Evolutionary conservation across 2,329 filamentous ascomycete species (phyloP), one percentile per base, ranked within the genome.

Genomic region (Anthostomella pinea): DNA sequence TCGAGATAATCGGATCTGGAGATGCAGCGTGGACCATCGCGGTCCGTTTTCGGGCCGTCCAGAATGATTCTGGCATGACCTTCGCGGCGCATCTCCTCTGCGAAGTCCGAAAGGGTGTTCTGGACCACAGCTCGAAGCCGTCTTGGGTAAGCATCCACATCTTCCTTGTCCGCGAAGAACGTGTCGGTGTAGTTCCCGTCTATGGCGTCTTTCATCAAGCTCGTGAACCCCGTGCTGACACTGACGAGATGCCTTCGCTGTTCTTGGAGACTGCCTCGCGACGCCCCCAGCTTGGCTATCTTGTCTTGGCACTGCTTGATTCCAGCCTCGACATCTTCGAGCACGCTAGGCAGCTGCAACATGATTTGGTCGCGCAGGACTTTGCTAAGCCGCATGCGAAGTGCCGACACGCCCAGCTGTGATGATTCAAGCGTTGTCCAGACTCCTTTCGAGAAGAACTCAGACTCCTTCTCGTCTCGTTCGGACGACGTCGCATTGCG

Each of bases 141-240:
- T 37, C 36, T 56, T 7, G 26, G 13, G 60, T 43, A 47, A 3
- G 32, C 33, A 4, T 39, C 33, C 4, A 30, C n/a, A 11, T 34
- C 31, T 16, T 47, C 41, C 6, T 18, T 19, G 27, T 41, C 41
- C 7, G 41, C 45, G 27, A 59, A 58, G 34, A 58, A 64, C 2
- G 18, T 4, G 26, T 56, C 43, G 4, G 29, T 46, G 38, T 62
- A 63, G 1, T 30, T 36, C 1, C 60, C 59, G 13, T 60, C 52
- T 4, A 60, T 40, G 2, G 60, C 47, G 10, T 40, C 48, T 8
- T 45, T 52, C 13, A 54, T 43, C 6, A 60, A 28, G 0, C 9
- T n/a, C 4, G 49, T 38, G 33, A 62, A 58, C 2, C 54, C 10
- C 20, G 42, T 28, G 42, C 59, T 61, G 25, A 58, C 33, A 9